Conservation (phyloP, 179 eudicot species). For the Patellifolia procumbens region DNA sequence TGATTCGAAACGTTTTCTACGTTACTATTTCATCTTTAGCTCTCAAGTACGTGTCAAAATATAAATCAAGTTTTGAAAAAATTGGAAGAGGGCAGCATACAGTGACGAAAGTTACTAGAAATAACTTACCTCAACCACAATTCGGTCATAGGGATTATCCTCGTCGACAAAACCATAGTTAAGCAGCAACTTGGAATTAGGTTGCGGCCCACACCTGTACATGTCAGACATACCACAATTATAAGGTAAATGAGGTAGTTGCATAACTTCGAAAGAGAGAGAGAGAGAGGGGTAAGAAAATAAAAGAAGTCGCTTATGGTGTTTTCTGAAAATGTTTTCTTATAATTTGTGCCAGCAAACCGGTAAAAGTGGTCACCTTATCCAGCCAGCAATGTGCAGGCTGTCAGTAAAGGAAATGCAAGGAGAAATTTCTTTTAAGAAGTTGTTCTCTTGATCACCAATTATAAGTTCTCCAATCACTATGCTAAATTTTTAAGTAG, state of each 20-base stretch:
- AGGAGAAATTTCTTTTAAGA: background rate
- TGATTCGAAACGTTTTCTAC: too few relatives aligned
- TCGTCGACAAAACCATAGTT: conserved; percentile 98
- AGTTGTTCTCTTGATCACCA: background rate
- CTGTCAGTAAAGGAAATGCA: background rate
- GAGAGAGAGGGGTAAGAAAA: background rate
- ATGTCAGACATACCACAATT: conserved; percentile 12
- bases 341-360: background rate
- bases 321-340: background rate
- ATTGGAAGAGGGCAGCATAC: background rate
- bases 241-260: background rate
- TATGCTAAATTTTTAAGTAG: background rate
- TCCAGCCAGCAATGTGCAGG: background rate
- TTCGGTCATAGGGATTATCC: conserved; percentile 86
- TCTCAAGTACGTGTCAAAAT: too few relatives aligned
- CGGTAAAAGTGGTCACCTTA: background rate
- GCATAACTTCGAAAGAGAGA: background rate
- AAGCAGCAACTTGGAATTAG: conserved; percentile 88
- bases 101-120: background rate
- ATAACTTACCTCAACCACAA: conserved; percentile 68
- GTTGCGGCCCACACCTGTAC: conserved; percentile 98
- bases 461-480: background rate
- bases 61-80: too few relatives aligned
- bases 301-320: background rate
- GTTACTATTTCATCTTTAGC: too few relatives aligned